Conservation (phyloP, 139 green algal genomes). For the Spirogloea muscicola region DNA sequence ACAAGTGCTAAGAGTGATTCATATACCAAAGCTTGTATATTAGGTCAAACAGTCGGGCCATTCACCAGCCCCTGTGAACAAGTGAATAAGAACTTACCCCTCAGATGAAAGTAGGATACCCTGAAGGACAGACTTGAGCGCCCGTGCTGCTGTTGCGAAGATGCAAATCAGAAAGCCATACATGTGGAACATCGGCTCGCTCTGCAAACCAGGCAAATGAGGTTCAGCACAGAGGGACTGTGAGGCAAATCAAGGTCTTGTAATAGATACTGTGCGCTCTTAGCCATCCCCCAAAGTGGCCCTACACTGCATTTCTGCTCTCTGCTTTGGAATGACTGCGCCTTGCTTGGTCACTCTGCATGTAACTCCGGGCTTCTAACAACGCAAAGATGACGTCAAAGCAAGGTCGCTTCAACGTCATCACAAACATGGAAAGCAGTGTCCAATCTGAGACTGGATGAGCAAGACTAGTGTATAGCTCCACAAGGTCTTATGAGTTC, state of each 20-base stretch:
- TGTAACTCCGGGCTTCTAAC: background rate
- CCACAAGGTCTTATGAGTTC: background rate
- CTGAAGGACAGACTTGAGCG: slow-evolving; percentile 80
- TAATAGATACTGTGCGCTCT: background rate
- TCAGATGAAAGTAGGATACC: slow-evolving; percentile 63
- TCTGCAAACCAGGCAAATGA: slow-evolving; percentile 41
- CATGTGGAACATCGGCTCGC: slow-evolving; percentile 80
- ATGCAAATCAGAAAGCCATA: slow-evolving; percentile 80
- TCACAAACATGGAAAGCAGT: background rate
- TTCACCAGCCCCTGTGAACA: background rate
- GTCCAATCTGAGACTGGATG: background rate
- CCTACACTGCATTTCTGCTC: no score
- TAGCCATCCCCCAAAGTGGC: no score
- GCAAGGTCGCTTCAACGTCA: background rate
- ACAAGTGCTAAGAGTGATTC: no score
- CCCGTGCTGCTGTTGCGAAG: slow-evolving; percentile 63
- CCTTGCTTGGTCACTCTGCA: background rate
- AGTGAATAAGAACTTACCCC: slow-evolving; percentile 19
- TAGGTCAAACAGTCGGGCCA: background rate
- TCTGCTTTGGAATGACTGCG: no score
- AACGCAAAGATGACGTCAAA: background rate
- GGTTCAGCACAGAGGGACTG: background rate
- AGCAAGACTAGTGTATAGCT: background rate
- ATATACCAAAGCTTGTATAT: no score
- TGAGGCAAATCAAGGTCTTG: background rate